Evolutionary conservation across 2,329 filamentous ascomycete species (phyloP), one percentile per base, ranked within the genome.

Genomic region (Penicillium sp.): DNA sequence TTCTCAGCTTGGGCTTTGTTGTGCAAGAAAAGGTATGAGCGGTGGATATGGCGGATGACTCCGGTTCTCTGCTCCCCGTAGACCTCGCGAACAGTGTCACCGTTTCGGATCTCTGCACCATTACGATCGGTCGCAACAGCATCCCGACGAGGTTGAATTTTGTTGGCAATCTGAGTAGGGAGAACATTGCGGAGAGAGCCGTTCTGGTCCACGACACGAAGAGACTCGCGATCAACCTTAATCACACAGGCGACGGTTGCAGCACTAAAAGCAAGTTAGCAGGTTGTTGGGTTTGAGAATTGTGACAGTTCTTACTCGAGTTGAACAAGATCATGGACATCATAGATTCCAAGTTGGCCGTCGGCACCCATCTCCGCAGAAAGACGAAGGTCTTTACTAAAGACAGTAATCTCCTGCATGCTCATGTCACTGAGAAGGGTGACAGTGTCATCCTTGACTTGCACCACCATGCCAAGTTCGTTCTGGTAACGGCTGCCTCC

Each of bases 381-480:
- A 71, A 96, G 90, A 61, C 95, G 85, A 54, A 99, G 76, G 75
- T 99, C 94, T 70, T 95, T 96, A 77, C 92, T 96, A 69, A 99
- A 99, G 30, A 99, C 94, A 0, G 92, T 96, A 62, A 99, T 91
- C 69, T 99, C 94, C 46, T 87, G 86, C 72, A 94, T 92, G 54
- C 85, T 94, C 69, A 94, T 90, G 74, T 99, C 94, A 43, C 90
- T 96, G 59, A 99, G 78, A 58, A 99, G 79, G 1, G 94, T 97
- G 51, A 99, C 91, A 35, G 89, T 86, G 69, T 99, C 94, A 54
- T 95, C 90, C 44, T 85, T 87, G 60, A 96, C 94, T 70, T 90
- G 90, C 59, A 97, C 91, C 46, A 99, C 92, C 83, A 96, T 95
- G 72, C 94, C 94, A 40, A 97, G 88, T 74, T 99, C 94, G 63